phyloP scores from a whole-genome alignment of 75 land plant species.

The Picea glauca region DNA sequence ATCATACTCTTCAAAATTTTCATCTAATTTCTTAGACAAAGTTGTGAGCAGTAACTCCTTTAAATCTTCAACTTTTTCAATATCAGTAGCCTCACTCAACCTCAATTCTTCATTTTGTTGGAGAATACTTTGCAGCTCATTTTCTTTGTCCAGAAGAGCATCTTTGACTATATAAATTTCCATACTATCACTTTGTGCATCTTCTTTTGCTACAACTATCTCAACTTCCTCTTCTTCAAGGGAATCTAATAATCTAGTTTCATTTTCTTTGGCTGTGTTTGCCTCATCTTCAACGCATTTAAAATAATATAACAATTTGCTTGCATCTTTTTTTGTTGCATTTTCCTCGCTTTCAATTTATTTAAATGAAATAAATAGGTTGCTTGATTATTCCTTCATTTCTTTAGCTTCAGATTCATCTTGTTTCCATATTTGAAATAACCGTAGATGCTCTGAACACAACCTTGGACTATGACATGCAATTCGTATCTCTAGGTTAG shows the following conservation, averaged over 20 bases:
- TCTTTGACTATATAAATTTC: conserved; percentile 49
- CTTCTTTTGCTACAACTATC: conserved; percentile 27
- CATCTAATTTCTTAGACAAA: conserved; percentile 26
- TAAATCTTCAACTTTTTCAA: conserved; percentile 33
- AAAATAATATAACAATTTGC: conserved; percentile 13
- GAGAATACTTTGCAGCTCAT: conserved; percentile 34
- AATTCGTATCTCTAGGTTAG: conserved; percentile 89
- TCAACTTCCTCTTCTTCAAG: conserved; percentile 34
- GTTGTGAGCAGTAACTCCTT: conserved; percentile 33
- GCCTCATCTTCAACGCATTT: conserved; percentile 19
- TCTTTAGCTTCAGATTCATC: conserved; percentile 21
- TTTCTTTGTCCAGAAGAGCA: conserved; percentile 50
- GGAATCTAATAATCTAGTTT: conserved; percentile 15
- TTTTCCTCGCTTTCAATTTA: conserved; percentile 30
- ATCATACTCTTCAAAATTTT: conserved; percentile 22
- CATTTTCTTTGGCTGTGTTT: conserved; percentile 29
- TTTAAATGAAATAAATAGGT: conserved; percentile 18
- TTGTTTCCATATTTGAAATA: background rate
- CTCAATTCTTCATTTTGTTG: conserved; percentile 51
- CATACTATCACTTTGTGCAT: conserved; percentile 32
- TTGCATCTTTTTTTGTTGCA: conserved; percentile 25
- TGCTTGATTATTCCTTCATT: conserved; percentile 30
- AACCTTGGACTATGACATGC: conserved; percentile 18
- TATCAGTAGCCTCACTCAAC: conserved; percentile 32
- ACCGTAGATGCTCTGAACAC: no score